Conservation (phyloP, 805 yeast species). For the Teunomyces lycoperdinae region DNA sequence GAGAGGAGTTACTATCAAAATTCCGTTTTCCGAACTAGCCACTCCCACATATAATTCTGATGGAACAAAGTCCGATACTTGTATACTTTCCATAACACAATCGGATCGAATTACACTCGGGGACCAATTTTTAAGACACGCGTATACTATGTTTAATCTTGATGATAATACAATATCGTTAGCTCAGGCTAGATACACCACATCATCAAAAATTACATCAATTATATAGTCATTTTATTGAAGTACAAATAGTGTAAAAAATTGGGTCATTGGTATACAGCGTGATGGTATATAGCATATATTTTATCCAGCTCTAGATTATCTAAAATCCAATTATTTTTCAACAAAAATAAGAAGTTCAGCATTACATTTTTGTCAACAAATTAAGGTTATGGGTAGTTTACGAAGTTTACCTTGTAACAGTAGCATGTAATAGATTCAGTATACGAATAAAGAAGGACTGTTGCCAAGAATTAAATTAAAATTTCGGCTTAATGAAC, state of each 20-base stretch:
- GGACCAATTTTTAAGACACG: conserved; percentile 23
- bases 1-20: not conserved
- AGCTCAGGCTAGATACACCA: conserved; percentile 21
- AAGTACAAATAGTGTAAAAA: not conserved
- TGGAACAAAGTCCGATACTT: not conserved
- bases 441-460: not conserved
- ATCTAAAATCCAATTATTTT: not conserved
- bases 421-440: not conserved
- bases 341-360: not conserved
- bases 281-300: not conserved
- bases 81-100: conserved; percentile 2
- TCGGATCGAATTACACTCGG: conserved; percentile 16
- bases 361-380: not conserved
- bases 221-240: not conserved
- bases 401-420: not conserved
- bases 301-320: not conserved
- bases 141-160: conserved; percentile 24
- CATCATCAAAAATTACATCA: conserved; percentile 4
- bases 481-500: not conserved
- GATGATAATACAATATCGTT: conserved; percentile 21
- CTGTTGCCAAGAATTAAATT: not conserved
- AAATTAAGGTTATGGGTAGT: not conserved
- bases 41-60: not conserved
- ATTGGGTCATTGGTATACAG: too few species aligned
- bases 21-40: conserved; percentile 5